Evolutionary conservation across 2,329 filamentous ascomycete species (phyloP).

Genomic region (Herpotrichia juniperi): DNA sequence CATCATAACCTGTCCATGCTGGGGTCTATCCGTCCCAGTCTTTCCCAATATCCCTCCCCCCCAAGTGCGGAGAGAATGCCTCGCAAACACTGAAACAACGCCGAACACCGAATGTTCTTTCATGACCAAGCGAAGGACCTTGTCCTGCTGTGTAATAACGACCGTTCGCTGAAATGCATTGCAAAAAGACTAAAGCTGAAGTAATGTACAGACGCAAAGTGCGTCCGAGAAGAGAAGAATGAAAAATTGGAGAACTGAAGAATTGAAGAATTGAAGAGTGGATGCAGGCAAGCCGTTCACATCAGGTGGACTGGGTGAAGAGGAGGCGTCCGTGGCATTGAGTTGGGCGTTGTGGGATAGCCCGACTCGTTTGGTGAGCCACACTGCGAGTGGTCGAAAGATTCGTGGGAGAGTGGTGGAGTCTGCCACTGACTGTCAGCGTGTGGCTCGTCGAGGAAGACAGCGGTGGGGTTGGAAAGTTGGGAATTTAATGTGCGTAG

Average conservation of each 20-base stretch:
- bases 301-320: conserved; percentile 43
- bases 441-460: conserved; percentile 35
- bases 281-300: conserved; percentile 17
- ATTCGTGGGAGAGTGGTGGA: conserved; percentile 75
- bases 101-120: conserved; percentile 30
- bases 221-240: conserved; percentile 8
- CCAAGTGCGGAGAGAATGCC: conserved; percentile 1
- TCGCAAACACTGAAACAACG: conserved; percentile 20
- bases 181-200: conserved; percentile 33
- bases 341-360: conserved; percentile 71
- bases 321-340: conserved; percentile 73
- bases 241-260: neutral
- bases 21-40: conserved; percentile 20
- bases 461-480: conserved; percentile 30
- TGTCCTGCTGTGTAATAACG: conserved; percentile 24
- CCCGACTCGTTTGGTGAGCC: conserved; percentile 50
- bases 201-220: conserved; percentile 29
- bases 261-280: neutral
- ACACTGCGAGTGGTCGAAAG: conserved; percentile 68
- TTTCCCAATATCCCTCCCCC: conserved; percentile 10
- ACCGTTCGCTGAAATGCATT: conserved; percentile 46
- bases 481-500: conserved; percentile 40
- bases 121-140: conserved; percentile 40
- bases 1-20: conserved; percentile 19
- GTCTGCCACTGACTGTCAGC: conserved; percentile 62